Percentiles rank a stretch among this genome's conserved stretches.
Conservation (phyloP, 345 rosid species). For the Firmiana major region DNA sequence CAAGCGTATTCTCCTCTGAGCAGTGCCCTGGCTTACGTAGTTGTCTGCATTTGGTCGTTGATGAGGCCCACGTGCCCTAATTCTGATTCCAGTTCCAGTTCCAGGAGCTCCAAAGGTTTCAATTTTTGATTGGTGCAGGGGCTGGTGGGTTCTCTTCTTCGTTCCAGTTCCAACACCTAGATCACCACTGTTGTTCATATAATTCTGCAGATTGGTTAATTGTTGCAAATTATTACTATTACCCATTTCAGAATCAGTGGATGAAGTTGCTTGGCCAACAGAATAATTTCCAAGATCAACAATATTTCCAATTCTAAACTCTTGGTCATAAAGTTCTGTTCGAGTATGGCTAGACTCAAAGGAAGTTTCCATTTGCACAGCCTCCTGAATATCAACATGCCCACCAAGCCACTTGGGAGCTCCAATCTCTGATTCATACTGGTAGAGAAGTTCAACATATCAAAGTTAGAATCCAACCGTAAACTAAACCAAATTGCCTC, state of each 20-base stretch:
- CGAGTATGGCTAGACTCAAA: conserved; percentile 27
- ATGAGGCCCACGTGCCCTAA: conserved; percentile 41
- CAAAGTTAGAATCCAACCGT: background rate
- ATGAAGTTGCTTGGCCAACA: conserved; percentile 34
- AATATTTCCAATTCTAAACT: conserved; percentile 19
- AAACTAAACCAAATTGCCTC: background rate
- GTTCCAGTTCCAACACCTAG: conserved; percentile 44
- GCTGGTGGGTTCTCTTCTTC: conserved; percentile 44
- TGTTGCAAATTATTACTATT: conserved; percentile 29
- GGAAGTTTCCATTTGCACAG: conserved; percentile 33
- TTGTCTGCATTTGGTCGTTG: conserved; percentile 24
- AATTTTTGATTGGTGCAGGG: conserved; percentile 26
- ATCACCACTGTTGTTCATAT: conserved; percentile 22
- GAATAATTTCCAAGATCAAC: conserved; percentile 16
- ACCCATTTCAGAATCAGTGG: conserved; percentile 28
- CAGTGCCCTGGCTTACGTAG: conserved; percentile 47
- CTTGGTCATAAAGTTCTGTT: conserved; percentile 21
- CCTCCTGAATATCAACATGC: conserved; percentile 31
- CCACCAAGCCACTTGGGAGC: conserved; percentile 22
- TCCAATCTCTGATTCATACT: conserved; percentile 22
- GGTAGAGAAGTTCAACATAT: conserved; percentile 12
- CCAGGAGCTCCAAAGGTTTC: conserved; percentile 36
- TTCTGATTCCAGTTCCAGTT: conserved; percentile 58
- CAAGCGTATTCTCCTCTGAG: conserved; percentile 57
- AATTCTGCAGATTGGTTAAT: conserved; percentile 25